phyloP scores from a whole-genome alignment of 352 stramenopile genomes.

The Phytophthora colocasiae region DNA sequence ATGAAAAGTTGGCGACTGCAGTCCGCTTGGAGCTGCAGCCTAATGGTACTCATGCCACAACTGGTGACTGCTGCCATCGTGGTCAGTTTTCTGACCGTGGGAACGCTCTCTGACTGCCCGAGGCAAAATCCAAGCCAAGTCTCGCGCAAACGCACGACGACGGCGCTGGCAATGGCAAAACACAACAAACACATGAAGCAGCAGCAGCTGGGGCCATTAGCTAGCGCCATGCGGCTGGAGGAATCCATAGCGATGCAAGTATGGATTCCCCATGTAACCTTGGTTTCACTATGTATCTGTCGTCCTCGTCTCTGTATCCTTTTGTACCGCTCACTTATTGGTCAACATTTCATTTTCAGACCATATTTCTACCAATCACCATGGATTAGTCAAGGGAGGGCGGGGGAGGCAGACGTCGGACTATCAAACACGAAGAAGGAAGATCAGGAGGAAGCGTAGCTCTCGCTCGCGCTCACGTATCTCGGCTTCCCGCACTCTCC shows the following conservation, averaged over 20 bases:
- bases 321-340: background rate
- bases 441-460: slow-evolving; percentile 27
- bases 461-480: slow-evolving; percentile 5
- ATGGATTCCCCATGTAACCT: background rate
- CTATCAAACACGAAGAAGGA: slow-evolving; percentile 42
- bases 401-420: slow-evolving; percentile 28
- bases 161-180: background rate
- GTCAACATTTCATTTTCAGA: background rate
- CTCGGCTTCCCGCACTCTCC: slow-evolving; percentile 11
- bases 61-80: slow-evolving; percentile 16
- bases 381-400: slow-evolving; percentile 1
- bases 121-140: background rate
- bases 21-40: no score
- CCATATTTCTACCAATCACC: background rate
- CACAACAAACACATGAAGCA: slow-evolving; percentile 6
- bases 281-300: slow-evolving; percentile 1
- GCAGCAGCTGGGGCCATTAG: slow-evolving; percentile 4
- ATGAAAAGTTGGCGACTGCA: no score
- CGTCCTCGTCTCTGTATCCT: slow-evolving; percentile 16
- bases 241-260: slow-evolving; percentile 5
- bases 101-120: background rate
- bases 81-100: slow-evolving; percentile 10
- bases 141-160: background rate
- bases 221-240: slow-evolving; percentile 2
- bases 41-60: background rate